A percentile compares a stretch with the other conserved stretches of the same genome.
Conservation (phyloP, 345 rosid species). For the Alliaria petiolata region DNA sequence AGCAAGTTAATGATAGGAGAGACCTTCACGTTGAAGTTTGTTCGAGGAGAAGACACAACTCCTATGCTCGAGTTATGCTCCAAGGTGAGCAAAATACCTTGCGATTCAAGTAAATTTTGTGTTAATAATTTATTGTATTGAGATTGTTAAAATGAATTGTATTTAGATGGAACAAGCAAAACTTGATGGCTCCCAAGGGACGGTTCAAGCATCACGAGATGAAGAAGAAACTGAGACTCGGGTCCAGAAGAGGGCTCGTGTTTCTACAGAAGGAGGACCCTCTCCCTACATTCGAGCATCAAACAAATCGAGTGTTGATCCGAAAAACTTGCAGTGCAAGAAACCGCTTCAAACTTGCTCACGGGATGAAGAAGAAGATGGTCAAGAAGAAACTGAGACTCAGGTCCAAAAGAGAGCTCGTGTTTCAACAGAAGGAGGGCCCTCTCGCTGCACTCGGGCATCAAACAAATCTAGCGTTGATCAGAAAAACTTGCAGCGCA, state of each 20-base stretch:
- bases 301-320: not conserved
- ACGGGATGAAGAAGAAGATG: not conserved
- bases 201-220: no score
- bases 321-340: not conserved
- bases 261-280: not conserved
- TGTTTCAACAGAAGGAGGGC: not conserved
- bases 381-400: not conserved
- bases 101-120: not conserved
- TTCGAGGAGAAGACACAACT: not conserved
- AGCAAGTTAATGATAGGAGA: not conserved
- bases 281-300: not conserved
- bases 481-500: not conserved
- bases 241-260: not conserved
- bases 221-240: not conserved
- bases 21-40: not conserved
- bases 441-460: not conserved
- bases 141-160: not conserved
- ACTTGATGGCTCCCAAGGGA: no score
- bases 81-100: not conserved
- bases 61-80: not conserved
- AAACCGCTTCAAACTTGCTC: not conserved
- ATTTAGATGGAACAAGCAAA: not conserved
- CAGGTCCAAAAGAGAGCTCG: not conserved
- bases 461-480: not conserved
- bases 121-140: not conserved